Base-by-base conservation (phyloP, 495 filamentous ascomycete genomes). In the Aspergillus coremiiformis region DNA sequence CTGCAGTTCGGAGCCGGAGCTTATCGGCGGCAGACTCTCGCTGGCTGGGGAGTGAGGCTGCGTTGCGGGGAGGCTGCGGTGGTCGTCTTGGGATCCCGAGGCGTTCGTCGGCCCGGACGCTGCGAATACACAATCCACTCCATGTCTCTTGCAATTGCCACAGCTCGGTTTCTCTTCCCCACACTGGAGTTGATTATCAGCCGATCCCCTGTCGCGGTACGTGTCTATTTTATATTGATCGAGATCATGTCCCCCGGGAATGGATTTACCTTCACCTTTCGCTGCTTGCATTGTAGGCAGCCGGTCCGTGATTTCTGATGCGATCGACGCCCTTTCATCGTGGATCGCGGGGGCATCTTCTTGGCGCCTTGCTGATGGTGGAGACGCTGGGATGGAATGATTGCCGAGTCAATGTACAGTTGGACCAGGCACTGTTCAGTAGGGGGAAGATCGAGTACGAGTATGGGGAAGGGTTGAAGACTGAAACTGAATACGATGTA, bases 291-390 rank as follows among this genome's bases (percentile, higher is more conserved):
- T 39, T 49, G 55, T n/a, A 41, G 14, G 27, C 55, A 57, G 1
- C 55, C 55, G 2, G 35, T 20, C 11, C 51, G 44, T 14, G 55
- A 57, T 20, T 57, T 57, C 12, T 44, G 50, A 37, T 57, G 55
- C 5, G 50, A 54, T n/a, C 55, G 55, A 9, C 55, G 55, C 4
- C 55, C 50, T 8, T 27, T 4, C 24, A 27, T 4, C 4, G 8
- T 8, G 24, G 24, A 27, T 8, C 24, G 4, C 4, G 24, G 4
- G 4, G 4, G 24, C 24, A 27, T 27, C 4, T 27, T 27, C 8
- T 27, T 27, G 24, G 8, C 24, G 8, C 24, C 24, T 27, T 8
- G 8, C 4, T 4, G 24, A 4, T 27, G 24, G 4, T 4, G 24
- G 24, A 27, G 24, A 4, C 8, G 8, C 24, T 8, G 8, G 8